A percentile compares a stretch with the other conserved stretches of the same genome.
Conservation (phyloP, 179 eudicot genomes). For the Heliamphora pulchella region DNA sequence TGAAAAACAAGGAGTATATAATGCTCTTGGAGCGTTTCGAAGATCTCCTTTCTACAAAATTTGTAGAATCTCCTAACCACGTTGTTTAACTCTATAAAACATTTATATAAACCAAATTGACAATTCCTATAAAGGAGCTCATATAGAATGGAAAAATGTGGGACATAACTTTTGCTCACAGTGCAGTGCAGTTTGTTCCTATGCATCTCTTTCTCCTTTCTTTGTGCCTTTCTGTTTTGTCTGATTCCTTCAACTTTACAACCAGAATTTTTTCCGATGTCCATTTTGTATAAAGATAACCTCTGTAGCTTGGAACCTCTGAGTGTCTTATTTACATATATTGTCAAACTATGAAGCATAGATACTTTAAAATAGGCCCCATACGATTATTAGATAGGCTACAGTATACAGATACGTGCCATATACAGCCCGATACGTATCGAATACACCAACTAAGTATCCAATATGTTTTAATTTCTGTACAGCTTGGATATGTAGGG, state of each 20-base stretch:
- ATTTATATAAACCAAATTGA: not conserved
- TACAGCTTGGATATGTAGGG: too few species aligned
- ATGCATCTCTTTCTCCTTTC: too few species aligned
- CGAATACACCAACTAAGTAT: too few species aligned
- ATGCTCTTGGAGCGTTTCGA: not conserved
- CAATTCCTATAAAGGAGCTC: not conserved
- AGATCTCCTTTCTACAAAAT: not conserved
- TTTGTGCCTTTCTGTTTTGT: constrained; percentile 2
- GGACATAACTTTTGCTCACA: not conserved
- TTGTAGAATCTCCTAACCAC: not conserved
- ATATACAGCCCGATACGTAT: too few species aligned
- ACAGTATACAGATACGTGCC: too few species aligned
- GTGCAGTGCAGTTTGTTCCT: not conserved
- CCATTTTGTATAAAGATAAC: not conserved
- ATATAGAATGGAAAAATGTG: not conserved
- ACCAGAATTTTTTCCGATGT: not conserved
- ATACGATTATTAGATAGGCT: too few species aligned
- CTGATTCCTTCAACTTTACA: not conserved
- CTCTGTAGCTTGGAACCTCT: not conserved
- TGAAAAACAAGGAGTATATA: not conserved
- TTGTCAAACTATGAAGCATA: too few species aligned
- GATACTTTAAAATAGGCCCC: too few species aligned
- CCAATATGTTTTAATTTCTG: too few species aligned
- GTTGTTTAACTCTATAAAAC: not conserved
- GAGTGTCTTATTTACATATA: too few species aligned